phyloP scores from a whole-genome alignment of 371 early-diverging fungal genomes.

The Saksenaea oblongispora region DNA sequence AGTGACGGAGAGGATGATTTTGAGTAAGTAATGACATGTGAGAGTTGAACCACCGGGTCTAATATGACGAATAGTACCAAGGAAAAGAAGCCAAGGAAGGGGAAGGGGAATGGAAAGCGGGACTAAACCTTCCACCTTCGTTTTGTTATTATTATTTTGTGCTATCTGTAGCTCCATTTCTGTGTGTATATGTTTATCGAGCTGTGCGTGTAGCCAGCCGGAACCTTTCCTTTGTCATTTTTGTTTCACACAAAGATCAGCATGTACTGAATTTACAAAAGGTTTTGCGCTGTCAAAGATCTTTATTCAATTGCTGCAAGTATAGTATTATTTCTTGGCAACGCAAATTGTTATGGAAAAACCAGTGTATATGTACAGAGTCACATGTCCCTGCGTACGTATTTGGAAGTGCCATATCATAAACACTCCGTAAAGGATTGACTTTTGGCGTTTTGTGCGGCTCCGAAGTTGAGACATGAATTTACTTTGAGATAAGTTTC shows the following conservation, averaged over 20 bases:
- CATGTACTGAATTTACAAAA: too few relatives aligned
- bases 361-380: too few relatives aligned
- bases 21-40: not conserved
- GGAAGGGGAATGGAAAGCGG: not conserved
- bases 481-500: too few relatives aligned
- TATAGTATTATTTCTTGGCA: too few relatives aligned
- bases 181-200: not conserved
- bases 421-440: too few relatives aligned
- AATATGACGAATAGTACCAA: not conserved
- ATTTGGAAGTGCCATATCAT: too few relatives aligned
- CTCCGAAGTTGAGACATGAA: too few relatives aligned
- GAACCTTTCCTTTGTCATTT: not conserved
- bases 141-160: not conserved
- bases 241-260: not conserved
- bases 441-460: too few relatives aligned
- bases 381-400: too few relatives aligned
- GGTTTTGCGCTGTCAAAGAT: too few relatives aligned
- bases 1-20: constrained; percentile 54
- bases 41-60: not conserved
- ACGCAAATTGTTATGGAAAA: too few relatives aligned
- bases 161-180: not conserved
- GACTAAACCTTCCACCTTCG: not conserved
- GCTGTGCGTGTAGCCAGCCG: not conserved
- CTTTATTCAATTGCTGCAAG: too few relatives aligned
- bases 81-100: not conserved